phyloP scores from a whole-genome alignment of 805 yeast genomes.

The Ogataea sp. region DNA sequence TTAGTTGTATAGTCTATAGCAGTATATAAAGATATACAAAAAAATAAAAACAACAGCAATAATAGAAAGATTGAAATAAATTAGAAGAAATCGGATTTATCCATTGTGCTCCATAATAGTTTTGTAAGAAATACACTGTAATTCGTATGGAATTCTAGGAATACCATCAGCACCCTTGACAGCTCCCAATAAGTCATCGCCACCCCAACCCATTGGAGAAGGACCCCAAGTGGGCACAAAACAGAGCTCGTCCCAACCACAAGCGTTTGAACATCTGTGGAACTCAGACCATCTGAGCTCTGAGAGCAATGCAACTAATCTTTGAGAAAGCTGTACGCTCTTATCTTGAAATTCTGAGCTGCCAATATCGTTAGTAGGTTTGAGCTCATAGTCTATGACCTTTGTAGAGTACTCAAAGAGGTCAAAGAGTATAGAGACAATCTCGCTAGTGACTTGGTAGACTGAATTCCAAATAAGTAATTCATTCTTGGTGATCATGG shows the following conservation, averaged over 20 bases:
- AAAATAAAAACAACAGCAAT: too few species aligned
- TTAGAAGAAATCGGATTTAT: too few species aligned
- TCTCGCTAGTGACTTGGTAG: constrained; percentile 29
- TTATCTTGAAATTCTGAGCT: constrained; percentile 5
- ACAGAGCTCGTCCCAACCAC: constrained; percentile 42
- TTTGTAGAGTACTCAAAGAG: constrained; percentile 23
- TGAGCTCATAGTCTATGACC: constrained; percentile 10
- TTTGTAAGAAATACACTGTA: neutral
- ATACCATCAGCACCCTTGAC: constrained; percentile 16
- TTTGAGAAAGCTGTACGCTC: constrained; percentile 5
- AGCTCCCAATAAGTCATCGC: constrained; percentile 10
- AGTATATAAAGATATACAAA: too few species aligned
- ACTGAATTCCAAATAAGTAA: constrained; percentile 41
- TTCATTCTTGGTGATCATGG: constrained; percentile 32
- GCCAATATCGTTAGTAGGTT: neutral
- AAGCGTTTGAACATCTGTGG: constrained; percentile 32
- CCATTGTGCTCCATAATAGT: neutral
- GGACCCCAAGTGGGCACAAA: constrained; percentile 59
- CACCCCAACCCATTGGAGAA: constrained; percentile 36
- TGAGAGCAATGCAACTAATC: constrained; percentile 15
- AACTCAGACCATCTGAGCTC: constrained; percentile 34
- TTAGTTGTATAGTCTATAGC: too few species aligned
- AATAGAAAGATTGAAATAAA: too few species aligned
- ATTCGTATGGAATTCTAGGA: constrained; percentile 11
- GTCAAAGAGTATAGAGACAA: constrained; percentile 29